phyloP scores from a whole-genome alignment of 2,329 filamentous ascomycete species.

The Didymella lethalis region DNA sequence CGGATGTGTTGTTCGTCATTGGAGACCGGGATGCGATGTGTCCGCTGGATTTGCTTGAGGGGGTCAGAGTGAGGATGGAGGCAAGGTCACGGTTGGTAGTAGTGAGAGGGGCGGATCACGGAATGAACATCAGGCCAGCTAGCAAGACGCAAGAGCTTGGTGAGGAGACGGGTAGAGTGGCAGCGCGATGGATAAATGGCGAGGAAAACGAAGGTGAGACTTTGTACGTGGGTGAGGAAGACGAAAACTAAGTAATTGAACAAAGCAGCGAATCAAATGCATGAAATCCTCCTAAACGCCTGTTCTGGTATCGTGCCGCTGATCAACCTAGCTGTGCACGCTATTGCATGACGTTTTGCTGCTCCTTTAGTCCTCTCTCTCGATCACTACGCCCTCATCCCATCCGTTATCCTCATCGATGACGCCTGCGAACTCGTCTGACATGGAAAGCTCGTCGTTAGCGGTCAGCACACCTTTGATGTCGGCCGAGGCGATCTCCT shows the following conservation, averaged over 20 bases:
- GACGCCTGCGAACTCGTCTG: slow-evolving; percentile 40
- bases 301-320: slow-evolving; percentile 9
- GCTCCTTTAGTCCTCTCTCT: slow-evolving; percentile 28
- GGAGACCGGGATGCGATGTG: slow-evolving; percentile 44
- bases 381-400: slow-evolving; percentile 38
- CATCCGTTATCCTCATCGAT: slow-evolving; percentile 42
- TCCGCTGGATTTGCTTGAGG: slow-evolving; percentile 28
- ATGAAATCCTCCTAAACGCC: slow-evolving; percentile 6
- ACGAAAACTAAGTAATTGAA: neutral
- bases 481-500: slow-evolving; percentile 54
- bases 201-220: slow-evolving; percentile 23
- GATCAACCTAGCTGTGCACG: neutral
- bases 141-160: slow-evolving; percentile 38
- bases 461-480: slow-evolving; percentile 53
- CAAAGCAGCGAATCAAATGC: neutral
- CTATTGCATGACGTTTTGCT: neutral
- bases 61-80: slow-evolving; percentile 49
- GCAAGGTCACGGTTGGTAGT: slow-evolving; percentile 48
- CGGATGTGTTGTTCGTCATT: slow-evolving; percentile 52
- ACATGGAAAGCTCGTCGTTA: slow-evolving; percentile 53
- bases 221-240: slow-evolving; percentile 17
- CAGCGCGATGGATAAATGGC: slow-evolving; percentile 43
- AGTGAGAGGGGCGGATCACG: slow-evolving; percentile 52
- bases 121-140: slow-evolving; percentile 49
- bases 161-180: slow-evolving; percentile 44